Evolutionary conservation across 306 rosid species (phyloP).

Genomic region (Astragalus glycyphyllos): DNA sequence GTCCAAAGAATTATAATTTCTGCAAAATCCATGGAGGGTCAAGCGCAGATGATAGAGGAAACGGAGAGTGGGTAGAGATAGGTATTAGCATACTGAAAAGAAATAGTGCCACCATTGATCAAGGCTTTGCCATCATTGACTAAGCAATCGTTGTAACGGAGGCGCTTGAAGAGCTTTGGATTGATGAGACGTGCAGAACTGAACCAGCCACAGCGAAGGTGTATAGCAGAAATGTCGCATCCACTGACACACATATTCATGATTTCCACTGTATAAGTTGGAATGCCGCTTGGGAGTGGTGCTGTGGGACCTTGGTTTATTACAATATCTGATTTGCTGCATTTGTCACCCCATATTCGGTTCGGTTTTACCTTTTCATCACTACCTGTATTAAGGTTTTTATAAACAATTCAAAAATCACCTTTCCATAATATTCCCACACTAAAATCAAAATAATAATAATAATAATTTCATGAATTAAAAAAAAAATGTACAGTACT

Average conservation of each 20-base stretch:
- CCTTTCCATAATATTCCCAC: not conserved
- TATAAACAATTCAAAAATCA: not conserved
- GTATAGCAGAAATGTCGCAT: conserved; percentile 73
- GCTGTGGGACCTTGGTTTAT: conserved; percentile 82
- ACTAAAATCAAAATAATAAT: not conserved
- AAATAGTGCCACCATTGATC: conserved; percentile 60
- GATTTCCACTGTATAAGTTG: conserved; percentile 81
- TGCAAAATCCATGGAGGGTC: conserved; percentile 10
- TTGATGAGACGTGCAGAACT: conserved; percentile 84
- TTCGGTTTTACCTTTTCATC: conserved; percentile 56
- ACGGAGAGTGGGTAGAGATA: conserved; percentile 71
- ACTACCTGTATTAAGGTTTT: conserved; percentile 31
- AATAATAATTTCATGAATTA: not conserved
- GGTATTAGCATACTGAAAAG: conserved; percentile 84
- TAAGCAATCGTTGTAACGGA: conserved; percentile 75
- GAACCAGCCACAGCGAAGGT: conserved; percentile 87
- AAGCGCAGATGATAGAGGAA: conserved; percentile 59
- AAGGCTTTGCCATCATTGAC: conserved; percentile 80
- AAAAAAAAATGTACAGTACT: not conserved
- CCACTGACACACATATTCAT: conserved; percentile 73
- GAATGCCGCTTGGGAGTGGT: conserved; percentile 85
- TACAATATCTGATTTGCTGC: conserved; percentile 65
- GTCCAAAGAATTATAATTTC: conserved; percentile 20
- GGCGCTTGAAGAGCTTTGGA: conserved; percentile 86
- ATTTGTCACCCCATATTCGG: conserved; percentile 80